phyloP scores from a whole-genome alignment of 805 yeast genomes.

The Candida multigemmis region DNA sequence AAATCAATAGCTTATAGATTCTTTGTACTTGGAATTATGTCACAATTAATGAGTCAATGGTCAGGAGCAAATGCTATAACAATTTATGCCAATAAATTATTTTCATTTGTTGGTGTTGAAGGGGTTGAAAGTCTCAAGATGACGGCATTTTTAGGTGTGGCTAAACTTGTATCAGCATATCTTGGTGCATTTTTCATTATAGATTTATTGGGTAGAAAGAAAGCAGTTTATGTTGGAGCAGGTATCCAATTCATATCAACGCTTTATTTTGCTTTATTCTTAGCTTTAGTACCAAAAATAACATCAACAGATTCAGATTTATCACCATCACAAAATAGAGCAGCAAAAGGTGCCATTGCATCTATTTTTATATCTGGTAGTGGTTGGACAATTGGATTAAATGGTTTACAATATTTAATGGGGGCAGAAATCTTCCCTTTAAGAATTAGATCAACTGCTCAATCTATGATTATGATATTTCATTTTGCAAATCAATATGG shows the following conservation, averaged over 20 bases:
- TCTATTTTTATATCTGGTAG: constrained; percentile 38
- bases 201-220: constrained; percentile 42
- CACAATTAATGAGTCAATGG: constrained; percentile 46
- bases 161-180: constrained; percentile 38
- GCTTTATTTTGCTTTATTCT: constrained; percentile 36
- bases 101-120: constrained; percentile 33
- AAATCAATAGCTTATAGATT: constrained; percentile 34
- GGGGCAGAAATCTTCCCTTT: constrained; percentile 47
- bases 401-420: constrained; percentile 42
- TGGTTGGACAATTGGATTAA: constrained; percentile 53
- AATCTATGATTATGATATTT: constrained; percentile 40
- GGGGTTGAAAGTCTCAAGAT: constrained; percentile 30
- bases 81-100: constrained; percentile 43
- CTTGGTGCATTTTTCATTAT: constrained; percentile 41
- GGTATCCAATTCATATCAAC: constrained; percentile 30
- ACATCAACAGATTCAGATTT: constrained; percentile 15
- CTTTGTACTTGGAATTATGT: constrained; percentile 26
- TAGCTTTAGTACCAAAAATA: constrained; percentile 33
- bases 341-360: constrained; percentile 39
- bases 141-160: constrained; percentile 43
- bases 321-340: constrained; percentile 18
- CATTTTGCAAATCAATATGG: constrained; percentile 49
- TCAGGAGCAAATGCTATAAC: constrained; percentile 46
- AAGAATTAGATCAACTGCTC: constrained; percentile 37
- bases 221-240: constrained; percentile 38